These are phyloP conservation scores for Thermochaetoides thermophila DNA, from an alignment of 495 filamentous ascomycete genomes.

Conservation along the genomic window DNA sequence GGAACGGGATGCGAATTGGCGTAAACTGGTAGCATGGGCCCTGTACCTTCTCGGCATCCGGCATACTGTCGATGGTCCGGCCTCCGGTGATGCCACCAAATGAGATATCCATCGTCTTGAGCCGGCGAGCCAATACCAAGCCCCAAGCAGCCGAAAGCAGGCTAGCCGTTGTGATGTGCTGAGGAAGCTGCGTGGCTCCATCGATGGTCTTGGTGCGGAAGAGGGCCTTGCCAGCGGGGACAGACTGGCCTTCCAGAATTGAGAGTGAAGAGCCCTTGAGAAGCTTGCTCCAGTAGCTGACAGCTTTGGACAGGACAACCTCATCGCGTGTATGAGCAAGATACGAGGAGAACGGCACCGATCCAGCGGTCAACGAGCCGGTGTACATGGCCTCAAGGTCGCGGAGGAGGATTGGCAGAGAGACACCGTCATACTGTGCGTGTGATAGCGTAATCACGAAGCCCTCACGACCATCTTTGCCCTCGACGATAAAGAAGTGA, in stretches of 20 bases:
- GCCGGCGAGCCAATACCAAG: constrained; percentile 37
- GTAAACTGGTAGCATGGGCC: constrained; percentile 32
- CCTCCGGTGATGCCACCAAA: constrained; percentile 50
- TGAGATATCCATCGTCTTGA: constrained; percentile 34
- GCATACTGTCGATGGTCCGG: constrained; percentile 35
- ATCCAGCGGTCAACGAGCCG: constrained; percentile 11
- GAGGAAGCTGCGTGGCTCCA: constrained; percentile 14
- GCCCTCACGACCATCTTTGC: constrained; percentile 34
- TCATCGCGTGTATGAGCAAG: constrained; percentile 27
- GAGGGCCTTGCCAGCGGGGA: constrained; percentile 14
- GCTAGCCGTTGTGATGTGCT: constrained; percentile 38
- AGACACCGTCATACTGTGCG: constrained; percentile 62
- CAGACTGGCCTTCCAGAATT: constrained; percentile 20
- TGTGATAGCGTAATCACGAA: constrained; percentile 56
- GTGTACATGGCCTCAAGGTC: constrained; percentile 26
- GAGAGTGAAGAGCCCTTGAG: constrained; percentile 38
- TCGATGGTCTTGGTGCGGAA: constrained; percentile 21
- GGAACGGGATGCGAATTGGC: constrained; percentile 22
- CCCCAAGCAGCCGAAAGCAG: constrained; percentile 51
- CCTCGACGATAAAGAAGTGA: constrained; percentile 41
- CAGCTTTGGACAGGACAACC: constrained; percentile 16
- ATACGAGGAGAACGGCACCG: constrained; percentile 47
- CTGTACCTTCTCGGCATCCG: constrained; percentile 30
- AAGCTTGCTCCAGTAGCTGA: constrained; percentile 44
- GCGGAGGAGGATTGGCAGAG: constrained; percentile 44